Evolutionary conservation across 371 early-diverging fungal genomes (phyloP).

Genomic region (Catenaria anguillulae): DNA sequence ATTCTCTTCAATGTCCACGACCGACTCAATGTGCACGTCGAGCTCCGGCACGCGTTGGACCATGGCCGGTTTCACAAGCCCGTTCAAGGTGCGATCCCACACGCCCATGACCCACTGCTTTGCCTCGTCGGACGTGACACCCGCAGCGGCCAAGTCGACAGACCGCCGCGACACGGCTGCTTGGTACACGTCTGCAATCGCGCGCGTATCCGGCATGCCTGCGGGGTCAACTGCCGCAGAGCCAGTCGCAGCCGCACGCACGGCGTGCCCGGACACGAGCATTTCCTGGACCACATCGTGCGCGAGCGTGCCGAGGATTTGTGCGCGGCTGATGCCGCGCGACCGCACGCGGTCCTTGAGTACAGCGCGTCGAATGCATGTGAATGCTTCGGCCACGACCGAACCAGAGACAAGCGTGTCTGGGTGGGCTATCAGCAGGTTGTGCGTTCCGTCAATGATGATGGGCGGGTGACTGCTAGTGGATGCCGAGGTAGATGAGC

Average conservation of each 20-base stretch:
- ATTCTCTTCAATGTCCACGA: conserved; percentile 81
- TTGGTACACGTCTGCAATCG: conserved; percentile 38
- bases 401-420: conserved; percentile 66
- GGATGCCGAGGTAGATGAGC: no score
- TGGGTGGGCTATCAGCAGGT: conserved; percentile 56
- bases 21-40: conserved; percentile 30
- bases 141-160: conserved; percentile 17
- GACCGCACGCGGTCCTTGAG: conserved; percentile 44
- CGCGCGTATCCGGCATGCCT: conserved; percentile 45
- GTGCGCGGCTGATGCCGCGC: conserved; percentile 32
- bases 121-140: not conserved
- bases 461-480: no score
- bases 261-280: conserved; percentile 29
- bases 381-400: conserved; percentile 49
- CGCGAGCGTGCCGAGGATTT: conserved; percentile 63
- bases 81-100: conserved; percentile 9
- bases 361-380: conserved; percentile 58
- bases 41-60: conserved; percentile 13
- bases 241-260: not conserved
- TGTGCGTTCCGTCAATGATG: not conserved
- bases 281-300: conserved; percentile 56
- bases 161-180: conserved; percentile 35
- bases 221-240: conserved; percentile 14
- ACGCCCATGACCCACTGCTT: conserved; percentile 11
- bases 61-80: conserved; percentile 6